Base-by-base conservation (phyloP, 768 basidiomycete genomes). In the Pulveroboletus sp. region DNA sequence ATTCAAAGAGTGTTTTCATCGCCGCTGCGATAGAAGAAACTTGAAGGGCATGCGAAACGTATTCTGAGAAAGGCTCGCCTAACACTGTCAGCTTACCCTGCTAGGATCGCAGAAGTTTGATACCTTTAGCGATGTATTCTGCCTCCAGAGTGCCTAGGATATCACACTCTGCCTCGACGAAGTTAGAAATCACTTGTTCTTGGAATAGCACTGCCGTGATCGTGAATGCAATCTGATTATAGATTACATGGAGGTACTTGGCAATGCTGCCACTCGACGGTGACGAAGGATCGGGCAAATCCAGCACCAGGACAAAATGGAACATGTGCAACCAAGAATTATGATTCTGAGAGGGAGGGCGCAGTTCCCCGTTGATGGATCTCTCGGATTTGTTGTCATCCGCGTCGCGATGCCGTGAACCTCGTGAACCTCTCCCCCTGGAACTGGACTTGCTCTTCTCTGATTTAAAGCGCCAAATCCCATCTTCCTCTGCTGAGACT, bases 201-300 rank as follows among this genome's bases (percentile, higher is more conserved):
- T 92, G 89, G 58, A 86, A 94, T 39, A 97, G 74, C 8, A 94
- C 92, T 6, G 95, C 96, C 2, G 94, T 92, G 55, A 92, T 74
- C 3, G 89, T 86, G 71, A 94, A 94, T 0, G 84, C 86, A 49
- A 95, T 78, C 62, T 93, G 92, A 54, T 90, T 81, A 61, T 96
- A 96, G 35, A 96, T 80, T 40, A 84, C 81, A 62, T 95, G 90
- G 58, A 91, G 83, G 62, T 93, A 89, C 63, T 82, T 84, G 43
- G 79, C 71, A 28, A 91, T 71, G 60, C 87, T 89, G 11, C 86
- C 86, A 5, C 83, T 84, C 18, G 84, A 81, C 8, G 86, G 86
- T 11, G 87, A 91, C 8, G 89, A 89, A 8, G 93, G 90, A 67
- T 95, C 92, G 3, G 93, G 93, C 18, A 88, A 74, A 67, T 96